Percentiles rank a stretch among this genome's conserved stretches.
Evolutionary conservation across 306 rosid species (phyloP).

Genomic region (Lablab purpureus): DNA sequence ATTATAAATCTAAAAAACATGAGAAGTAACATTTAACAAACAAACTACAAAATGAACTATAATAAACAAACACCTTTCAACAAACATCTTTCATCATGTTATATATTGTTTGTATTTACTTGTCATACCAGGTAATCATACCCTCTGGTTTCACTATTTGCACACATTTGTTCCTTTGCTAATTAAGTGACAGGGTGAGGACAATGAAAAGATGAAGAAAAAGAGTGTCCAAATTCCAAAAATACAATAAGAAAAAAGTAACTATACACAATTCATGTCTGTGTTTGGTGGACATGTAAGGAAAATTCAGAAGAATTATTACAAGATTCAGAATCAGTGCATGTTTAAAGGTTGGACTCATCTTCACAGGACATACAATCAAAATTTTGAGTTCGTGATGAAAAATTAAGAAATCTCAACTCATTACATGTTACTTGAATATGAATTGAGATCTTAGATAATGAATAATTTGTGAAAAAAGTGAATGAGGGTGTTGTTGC

Average conservation of each 20-base stretch:
- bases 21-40: too few species aligned
- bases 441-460: background rate
- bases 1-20: too few species aligned
- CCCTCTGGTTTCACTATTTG: background rate
- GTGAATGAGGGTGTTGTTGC: too few species aligned
- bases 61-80: too few species aligned
- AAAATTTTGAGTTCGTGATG: background rate
- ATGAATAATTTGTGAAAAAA: background rate
- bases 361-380: background rate
- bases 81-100: too few species aligned
- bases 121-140: background rate
- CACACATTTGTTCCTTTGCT: background rate
- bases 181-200: background rate
- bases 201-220: background rate
- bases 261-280: conserved; percentile 7
- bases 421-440: background rate
- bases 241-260: background rate
- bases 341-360: background rate
- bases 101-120: too few species aligned
- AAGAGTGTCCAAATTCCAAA: background rate
- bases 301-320: background rate
- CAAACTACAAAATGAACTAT: too few species aligned
- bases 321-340: too few species aligned
- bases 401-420: background rate
- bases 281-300: conserved; percentile 7